Percentiles rank a stretch among this genome's conserved stretches.
phyloP scores from a whole-genome alignment of 352 stramenopile species.

The Phytophthora quininea region DNA sequence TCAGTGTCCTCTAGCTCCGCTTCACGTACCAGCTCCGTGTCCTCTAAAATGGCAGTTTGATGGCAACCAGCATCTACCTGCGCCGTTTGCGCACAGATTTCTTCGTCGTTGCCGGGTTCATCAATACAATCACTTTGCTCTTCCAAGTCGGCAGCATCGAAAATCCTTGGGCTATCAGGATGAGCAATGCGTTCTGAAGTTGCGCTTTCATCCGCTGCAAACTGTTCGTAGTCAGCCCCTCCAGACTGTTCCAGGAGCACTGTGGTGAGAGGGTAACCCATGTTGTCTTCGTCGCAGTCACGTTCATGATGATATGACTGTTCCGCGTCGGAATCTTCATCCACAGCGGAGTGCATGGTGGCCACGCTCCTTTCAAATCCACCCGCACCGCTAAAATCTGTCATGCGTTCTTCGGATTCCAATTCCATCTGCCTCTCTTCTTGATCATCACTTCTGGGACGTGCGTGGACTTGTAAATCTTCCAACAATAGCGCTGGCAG shows the following conservation, averaged over 20 bases:
- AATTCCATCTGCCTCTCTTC: neutral
- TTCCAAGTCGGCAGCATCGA: neutral
- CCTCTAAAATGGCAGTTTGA: too few relatives aligned
- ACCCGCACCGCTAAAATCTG: conserved; percentile 1
- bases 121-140: neutral
- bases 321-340: neutral
- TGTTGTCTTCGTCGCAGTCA: neutral
- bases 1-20: too few relatives aligned
- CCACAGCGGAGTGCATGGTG: neutral
- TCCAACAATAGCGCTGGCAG: conserved; percentile 16
- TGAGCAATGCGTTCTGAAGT: neutral
- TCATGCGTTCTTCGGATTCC: neutral
- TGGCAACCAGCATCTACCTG: too few relatives aligned
- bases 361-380: conserved; percentile 4
- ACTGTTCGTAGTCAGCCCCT: neutral
- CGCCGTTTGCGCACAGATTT: neutral
- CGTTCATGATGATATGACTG: neutral
- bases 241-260: neutral
- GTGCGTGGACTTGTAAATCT: conserved; percentile 3
- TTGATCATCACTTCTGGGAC: neutral
- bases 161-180: neutral
- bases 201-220: neutral
- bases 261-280: neutral
- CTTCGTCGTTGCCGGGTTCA: neutral
- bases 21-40: too few relatives aligned